Conservation (phyloP, 78 protist species). For the Monocercomonoides exilis region DNA sequence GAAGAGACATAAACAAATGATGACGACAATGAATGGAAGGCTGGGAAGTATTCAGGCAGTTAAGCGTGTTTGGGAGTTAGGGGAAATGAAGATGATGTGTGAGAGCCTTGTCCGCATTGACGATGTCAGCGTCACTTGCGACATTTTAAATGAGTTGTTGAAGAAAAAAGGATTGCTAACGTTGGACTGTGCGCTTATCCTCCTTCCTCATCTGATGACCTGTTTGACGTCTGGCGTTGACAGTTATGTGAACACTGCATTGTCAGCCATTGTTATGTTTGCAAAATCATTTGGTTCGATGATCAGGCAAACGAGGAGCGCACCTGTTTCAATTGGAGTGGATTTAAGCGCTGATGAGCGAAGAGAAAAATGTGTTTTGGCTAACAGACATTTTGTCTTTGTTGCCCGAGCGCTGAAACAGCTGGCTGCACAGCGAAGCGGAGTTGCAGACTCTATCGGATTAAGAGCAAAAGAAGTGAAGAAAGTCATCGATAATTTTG, state of each 20-base stretch:
- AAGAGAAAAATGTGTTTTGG: not conserved
- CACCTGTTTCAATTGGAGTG: not conserved
- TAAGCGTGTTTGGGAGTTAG: no score
- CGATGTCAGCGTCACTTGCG: not conserved
- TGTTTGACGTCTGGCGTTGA: not conserved
- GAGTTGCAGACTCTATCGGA: not conserved
- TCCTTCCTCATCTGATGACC: not conserved
- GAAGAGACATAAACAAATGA: no score
- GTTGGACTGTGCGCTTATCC: not conserved
- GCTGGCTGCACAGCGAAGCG: not conserved
- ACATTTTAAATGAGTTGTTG: not conserved
- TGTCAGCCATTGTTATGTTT: not conserved
- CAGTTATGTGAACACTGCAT: not conserved
- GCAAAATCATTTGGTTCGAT: not conserved
- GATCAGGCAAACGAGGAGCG: not conserved
- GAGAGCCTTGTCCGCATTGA: not conserved
- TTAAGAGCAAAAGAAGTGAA: not conserved
- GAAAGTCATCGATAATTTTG: not conserved
- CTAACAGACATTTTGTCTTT: not conserved
- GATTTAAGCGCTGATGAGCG: not conserved
- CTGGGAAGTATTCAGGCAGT: no score
- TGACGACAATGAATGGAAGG: no score
- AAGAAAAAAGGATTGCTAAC: not conserved
- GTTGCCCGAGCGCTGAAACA: not conserved
- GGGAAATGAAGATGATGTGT: not conserved